Conservation (phyloP, 2,329 filamentous ascomycete genomes). For the Paradendryphiella salina region DNA sequence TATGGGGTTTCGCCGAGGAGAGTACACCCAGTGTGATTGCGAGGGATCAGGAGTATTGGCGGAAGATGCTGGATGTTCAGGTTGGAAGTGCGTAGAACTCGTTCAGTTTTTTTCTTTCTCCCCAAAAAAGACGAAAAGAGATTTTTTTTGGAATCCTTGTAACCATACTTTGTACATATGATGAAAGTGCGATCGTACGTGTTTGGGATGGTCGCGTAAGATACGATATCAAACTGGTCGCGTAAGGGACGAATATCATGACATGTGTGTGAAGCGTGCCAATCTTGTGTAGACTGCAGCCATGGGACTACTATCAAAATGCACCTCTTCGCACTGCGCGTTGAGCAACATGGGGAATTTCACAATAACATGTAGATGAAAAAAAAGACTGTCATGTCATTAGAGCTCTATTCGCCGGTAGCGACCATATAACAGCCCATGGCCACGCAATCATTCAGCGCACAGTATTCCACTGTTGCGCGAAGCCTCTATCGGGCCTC, state of each 20-base stretch:
- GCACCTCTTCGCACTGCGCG: too few species aligned
- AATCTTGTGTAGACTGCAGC: neutral
- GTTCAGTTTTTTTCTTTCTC: neutral
- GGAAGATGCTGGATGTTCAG: conserved; percentile 25
- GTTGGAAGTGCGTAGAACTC: conserved; percentile 6
- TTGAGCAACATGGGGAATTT: neutral
- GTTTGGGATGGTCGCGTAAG: neutral
- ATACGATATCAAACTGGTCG: neutral
- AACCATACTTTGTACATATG: conserved; percentile 20
- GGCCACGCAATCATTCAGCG: conserved; percentile 3
- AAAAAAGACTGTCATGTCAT: conserved; percentile 2
- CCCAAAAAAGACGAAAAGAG: neutral
- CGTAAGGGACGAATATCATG: neutral
- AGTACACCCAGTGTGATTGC: conserved; percentile 44
- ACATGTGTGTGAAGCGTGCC: neutral
- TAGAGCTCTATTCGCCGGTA: conserved; percentile 4
- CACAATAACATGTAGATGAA: neutral
- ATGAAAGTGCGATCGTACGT: neutral
- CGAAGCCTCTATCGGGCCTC: conserved; percentile 5
- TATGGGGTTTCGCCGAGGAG: conserved; percentile 66
- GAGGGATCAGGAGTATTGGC: conserved; percentile 31
- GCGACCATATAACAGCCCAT: neutral
- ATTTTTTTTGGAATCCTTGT: conserved; percentile 9
- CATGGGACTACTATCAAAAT: neutral
- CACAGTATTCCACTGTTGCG: conserved; percentile 5